Evolutionary conservation across 2,329 filamentous ascomycete species (phyloP).

Genomic region (Dryadomyces quercus-mongolicae): DNA sequence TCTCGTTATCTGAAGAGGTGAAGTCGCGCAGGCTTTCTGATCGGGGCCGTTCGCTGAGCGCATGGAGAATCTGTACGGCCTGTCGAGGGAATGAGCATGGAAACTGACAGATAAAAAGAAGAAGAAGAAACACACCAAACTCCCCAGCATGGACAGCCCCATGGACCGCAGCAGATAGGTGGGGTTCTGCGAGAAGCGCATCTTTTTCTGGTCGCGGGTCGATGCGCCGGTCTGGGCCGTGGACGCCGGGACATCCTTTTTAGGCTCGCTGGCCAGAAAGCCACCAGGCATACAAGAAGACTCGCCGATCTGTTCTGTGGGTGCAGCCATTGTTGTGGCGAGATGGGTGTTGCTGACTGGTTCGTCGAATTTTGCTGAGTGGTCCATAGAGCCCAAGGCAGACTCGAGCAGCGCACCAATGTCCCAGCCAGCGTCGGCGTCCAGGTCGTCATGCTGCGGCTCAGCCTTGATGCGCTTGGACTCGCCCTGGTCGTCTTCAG

Average conservation of each 20-base stretch:
- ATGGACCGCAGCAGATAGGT: constrained; percentile 23
- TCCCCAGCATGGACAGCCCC: constrained; percentile 22
- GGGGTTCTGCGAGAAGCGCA: constrained; percentile 21
- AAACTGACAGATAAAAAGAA: not conserved
- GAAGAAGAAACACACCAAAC: constrained; percentile 14
- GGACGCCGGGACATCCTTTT: no score
- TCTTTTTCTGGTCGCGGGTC: constrained; percentile 17
- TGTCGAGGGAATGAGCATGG: constrained; percentile 2
- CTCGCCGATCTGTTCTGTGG: not conserved
- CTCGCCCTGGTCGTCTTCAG: not conserved
- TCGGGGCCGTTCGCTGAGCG: constrained; percentile 21
- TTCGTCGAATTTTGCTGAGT: not conserved
- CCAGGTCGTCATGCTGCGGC: not conserved
- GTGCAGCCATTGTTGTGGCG: no score
- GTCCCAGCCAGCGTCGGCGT: constrained; percentile 11
- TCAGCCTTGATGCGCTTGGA: constrained; percentile 17
- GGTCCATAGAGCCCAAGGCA: constrained; percentile 14
- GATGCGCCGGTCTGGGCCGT: constrained; percentile 6
- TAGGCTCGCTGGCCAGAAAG: no score
- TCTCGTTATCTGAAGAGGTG: constrained; percentile 19
- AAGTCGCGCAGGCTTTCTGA: constrained; percentile 18
- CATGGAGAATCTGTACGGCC: constrained; percentile 25
- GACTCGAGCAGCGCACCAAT: constrained; percentile 18
- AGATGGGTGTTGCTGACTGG: not conserved
- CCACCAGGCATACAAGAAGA: no score